phyloP scores from a whole-genome alignment of 371 early-diverging fungal species.

The Mucor lusitanicus region DNA sequence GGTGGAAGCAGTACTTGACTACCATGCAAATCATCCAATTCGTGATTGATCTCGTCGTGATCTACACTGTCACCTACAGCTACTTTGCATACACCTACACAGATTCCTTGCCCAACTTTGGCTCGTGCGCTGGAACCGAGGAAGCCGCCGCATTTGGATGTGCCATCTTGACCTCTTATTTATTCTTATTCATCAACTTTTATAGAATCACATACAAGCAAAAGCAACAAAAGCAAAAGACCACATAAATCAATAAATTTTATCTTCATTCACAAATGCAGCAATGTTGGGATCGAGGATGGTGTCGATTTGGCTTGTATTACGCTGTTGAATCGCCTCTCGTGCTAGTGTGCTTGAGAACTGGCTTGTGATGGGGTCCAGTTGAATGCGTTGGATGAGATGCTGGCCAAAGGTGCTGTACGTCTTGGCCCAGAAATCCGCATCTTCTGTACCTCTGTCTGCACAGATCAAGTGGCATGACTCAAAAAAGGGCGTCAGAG shows the following conservation, averaged over 20 bases:
- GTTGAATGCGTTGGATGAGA: conserved; percentile 21
- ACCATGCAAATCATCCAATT: conserved; percentile 89
- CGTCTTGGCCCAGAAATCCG: conserved; percentile 19
- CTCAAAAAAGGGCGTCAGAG: conserved; percentile 53
- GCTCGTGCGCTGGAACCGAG: conserved; percentile 75
- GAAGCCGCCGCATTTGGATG: conserved; percentile 79
- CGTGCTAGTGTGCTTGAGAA: conserved; percentile 40
- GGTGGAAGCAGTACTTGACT: conserved; percentile 91
- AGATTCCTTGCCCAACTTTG: conserved; percentile 65
- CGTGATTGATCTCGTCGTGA: conserved; percentile 73
- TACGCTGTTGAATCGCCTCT: background rate
- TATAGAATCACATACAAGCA: conserved; percentile 75
- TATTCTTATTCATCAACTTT: conserved; percentile 84
- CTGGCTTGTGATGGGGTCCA: conserved; percentile 8
- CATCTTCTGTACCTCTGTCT: conserved; percentile 37
- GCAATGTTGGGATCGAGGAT: background rate
- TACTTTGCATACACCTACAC: conserved; percentile 65
- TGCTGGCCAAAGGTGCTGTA: background rate
- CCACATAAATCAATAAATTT: conserved; percentile 7
- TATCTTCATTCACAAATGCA: conserved; percentile 5
- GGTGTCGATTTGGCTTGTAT: background rate
- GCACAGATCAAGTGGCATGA: conserved; percentile 48
- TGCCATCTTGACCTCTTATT: conserved; percentile 73
- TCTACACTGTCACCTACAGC: conserved; percentile 75
- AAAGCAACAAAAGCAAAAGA: conserved; percentile 19